Conservation (phyloP, 148 eudicot genomes). For the Rheum nobile region DNA sequence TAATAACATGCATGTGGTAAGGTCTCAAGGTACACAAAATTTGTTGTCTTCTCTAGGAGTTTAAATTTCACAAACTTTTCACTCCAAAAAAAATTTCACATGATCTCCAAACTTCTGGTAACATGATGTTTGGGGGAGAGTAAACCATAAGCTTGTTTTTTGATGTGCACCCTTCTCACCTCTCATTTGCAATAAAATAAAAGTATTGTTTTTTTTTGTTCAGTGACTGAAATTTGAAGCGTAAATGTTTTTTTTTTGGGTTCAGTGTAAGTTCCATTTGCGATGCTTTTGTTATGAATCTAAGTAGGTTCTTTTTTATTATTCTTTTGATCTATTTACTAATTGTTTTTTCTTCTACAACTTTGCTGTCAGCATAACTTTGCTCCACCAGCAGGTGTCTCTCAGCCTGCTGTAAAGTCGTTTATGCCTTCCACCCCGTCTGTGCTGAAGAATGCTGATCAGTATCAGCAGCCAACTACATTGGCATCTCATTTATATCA, state of each 20-base stretch:
- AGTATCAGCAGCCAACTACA: constrained; percentile 77
- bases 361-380: constrained; percentile 34
- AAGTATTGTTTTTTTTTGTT: background rate
- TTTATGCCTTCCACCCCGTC: constrained; percentile 72
- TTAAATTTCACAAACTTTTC: background rate
- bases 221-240: background rate
- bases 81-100: background rate
- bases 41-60: background rate
- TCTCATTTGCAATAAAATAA: background rate
- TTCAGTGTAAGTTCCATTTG: background rate
- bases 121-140: background rate
- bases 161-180: too few relatives aligned
- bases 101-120: background rate
- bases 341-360: background rate
- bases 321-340: background rate
- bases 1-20: background rate
- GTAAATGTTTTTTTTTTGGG: background rate
- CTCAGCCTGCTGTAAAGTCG: constrained; percentile 64
- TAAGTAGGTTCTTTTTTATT: background rate
- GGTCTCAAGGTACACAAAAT: background rate
- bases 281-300: background rate
- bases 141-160: too few relatives aligned
- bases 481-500: constrained; percentile 79
- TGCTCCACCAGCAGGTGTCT: constrained; percentile 43
- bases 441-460: constrained; percentile 57